These are phyloP conservation scores for Rhododendron molle DNA, from an alignment of 148 eudicot species.

Conservation along the genomic window DNA sequence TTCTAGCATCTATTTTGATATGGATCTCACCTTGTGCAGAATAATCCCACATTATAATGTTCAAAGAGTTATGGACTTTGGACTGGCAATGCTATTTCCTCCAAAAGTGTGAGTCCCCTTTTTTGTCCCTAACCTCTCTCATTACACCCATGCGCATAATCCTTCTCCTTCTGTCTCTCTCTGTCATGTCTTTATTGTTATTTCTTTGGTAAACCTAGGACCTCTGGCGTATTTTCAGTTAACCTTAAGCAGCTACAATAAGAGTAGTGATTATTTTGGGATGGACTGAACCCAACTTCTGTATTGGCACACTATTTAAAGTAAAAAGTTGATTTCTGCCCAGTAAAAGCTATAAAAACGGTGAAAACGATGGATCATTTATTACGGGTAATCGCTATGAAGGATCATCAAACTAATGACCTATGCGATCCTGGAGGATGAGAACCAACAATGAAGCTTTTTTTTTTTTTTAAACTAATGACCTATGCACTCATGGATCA, in stretches of 20 bases:
- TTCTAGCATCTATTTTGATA: neutral
- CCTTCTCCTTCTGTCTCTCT: neutral
- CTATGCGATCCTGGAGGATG: neutral
- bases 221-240: neutral
- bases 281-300: neutral
- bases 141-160: neutral
- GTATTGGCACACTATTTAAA: neutral
- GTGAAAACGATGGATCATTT: neutral
- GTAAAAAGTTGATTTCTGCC: neutral
- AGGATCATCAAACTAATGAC: neutral
- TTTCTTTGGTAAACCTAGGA: neutral
- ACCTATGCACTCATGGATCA: neutral
- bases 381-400: neutral
- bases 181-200: neutral
- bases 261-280: neutral
- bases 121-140: neutral
- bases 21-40: constrained; percentile 7
- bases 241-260: neutral
- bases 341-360: neutral
- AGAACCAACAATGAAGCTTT: neutral
- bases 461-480: neutral
- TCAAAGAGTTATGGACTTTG: neutral
- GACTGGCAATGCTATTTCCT: constrained; percentile 1
- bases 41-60: constrained; percentile 2
- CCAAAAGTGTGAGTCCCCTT: neutral